Conservation (phyloP, 2,329 filamentous ascomycete species). For the Seiridium unicorne region DNA sequence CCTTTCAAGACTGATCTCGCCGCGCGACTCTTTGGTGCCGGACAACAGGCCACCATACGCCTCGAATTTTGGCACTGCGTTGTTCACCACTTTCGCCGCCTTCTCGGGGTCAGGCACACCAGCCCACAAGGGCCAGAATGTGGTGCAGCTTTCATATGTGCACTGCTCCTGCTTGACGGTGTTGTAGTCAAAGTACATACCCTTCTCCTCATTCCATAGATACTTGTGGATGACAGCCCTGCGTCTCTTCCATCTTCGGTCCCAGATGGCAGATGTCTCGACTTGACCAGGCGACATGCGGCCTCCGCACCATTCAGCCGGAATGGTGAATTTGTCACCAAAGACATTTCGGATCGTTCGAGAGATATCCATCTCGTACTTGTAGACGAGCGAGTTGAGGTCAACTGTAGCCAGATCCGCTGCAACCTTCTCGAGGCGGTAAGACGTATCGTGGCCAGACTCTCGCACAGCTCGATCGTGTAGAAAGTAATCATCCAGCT, state of each 20-base stretch:
- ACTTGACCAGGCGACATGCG: constrained; percentile 65
- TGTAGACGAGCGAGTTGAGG: constrained; percentile 91
- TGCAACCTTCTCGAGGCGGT: constrained; percentile 84
- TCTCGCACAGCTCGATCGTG: constrained; percentile 95
- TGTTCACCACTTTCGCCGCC: constrained; percentile 77
- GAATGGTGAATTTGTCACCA: constrained; percentile 77
- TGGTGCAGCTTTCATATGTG: constrained; percentile 87
- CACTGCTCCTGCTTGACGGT: constrained; percentile 78
- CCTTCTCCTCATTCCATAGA: constrained; percentile 86
- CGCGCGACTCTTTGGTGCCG: constrained; percentile 86
- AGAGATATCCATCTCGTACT: constrained; percentile 94
- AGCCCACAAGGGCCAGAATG: constrained; percentile 97
- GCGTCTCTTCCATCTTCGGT: constrained; percentile 80
- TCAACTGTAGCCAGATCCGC: constrained; percentile 92
- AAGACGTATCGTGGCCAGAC: constrained; percentile 94
- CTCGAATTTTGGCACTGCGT: constrained; percentile 84
- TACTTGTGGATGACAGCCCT: constrained; percentile 88
- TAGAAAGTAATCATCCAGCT: constrained; percentile 91
- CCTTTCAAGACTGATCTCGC: constrained; percentile 72
- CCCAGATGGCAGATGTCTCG: constrained; percentile 86
- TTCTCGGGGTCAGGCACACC: constrained; percentile 83
- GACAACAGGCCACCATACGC: constrained; percentile 83
- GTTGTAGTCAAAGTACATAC: constrained; percentile 98
- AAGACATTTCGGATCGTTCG: constrained; percentile 83
- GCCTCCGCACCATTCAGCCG: constrained; percentile 74